Conservation (phyloP, 1,139 yeast genomes). For the Saccharomycopsis crataegensis region DNA sequence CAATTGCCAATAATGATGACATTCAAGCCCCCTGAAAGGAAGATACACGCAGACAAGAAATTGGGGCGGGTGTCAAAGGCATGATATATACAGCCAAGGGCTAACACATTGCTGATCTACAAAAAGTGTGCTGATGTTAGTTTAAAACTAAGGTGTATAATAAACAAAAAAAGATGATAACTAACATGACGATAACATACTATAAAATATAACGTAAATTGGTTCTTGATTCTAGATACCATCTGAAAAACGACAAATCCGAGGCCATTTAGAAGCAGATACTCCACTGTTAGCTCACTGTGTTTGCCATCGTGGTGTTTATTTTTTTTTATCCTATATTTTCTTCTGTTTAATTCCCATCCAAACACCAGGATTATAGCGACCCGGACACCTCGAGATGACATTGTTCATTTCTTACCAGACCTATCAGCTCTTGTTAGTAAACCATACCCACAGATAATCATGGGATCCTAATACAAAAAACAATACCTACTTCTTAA, state of each 20-base stretch:
- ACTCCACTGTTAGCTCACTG: too few relatives aligned
- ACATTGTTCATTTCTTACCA: conserved; percentile 4
- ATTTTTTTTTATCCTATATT: too few relatives aligned
- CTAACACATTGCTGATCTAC: conserved; percentile 21
- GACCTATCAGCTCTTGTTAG: conserved; percentile 8
- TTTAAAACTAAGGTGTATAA: too few relatives aligned
- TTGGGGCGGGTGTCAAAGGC: conserved; percentile 26
- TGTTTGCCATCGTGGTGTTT: too few relatives aligned
- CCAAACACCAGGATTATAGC: too few relatives aligned
- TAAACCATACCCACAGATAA: background rate
- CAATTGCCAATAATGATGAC: conserved; percentile 33
- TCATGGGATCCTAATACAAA: background rate
- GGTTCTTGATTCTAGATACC: background rate
- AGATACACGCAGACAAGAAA: conserved; percentile 26
- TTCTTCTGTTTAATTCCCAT: too few relatives aligned
- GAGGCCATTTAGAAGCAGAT: too few relatives aligned
- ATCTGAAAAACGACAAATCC: too few relatives aligned
- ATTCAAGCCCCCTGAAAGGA: conserved; percentile 26
- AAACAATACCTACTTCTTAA: conserved; percentile 54
- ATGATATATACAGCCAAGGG: conserved; percentile 21
- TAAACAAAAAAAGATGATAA: background rate
- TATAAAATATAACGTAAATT: background rate
- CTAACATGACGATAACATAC: background rate
- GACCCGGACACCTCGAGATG: too few relatives aligned
- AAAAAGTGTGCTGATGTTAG: background rate